phyloP scores from a whole-genome alignment of 2,329 filamentous ascomycete species.

The Calonectria multiphialidica region DNA sequence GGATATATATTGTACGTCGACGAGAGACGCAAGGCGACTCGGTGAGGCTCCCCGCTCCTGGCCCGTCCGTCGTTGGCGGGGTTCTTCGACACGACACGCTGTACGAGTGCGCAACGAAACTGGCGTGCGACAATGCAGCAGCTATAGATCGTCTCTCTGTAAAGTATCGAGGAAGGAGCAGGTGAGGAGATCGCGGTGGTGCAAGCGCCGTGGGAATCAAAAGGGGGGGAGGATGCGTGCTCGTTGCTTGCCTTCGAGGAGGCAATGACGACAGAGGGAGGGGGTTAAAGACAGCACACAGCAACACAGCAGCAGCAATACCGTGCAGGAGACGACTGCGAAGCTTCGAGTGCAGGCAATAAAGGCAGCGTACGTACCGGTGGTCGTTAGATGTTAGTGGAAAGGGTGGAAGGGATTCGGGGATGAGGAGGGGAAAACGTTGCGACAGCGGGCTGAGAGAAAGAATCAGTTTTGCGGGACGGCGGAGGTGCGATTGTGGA shows the following conservation, averaged over 20 bases:
- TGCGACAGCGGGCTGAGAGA: constrained; percentile 39
- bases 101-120: constrained; percentile 25
- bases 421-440: constrained; percentile 33
- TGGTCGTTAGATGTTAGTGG: constrained; percentile 27
- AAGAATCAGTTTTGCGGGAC: constrained; percentile 44
- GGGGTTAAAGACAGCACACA: constrained; percentile 41
- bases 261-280: constrained; percentile 57
- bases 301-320: constrained; percentile 18
- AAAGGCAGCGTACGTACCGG: constrained; percentile 37
- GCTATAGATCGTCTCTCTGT: constrained; percentile 17
- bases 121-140: constrained; percentile 19
- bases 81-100: constrained; percentile 37
- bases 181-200: constrained; percentile 25
- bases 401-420: constrained; percentile 31
- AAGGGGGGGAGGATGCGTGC: constrained; percentile 39
- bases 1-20: constrained; percentile 26
- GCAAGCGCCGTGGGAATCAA: constrained; percentile 28
- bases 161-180: constrained; percentile 27
- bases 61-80: constrained; percentile 43
- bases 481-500: constrained; percentile 34
- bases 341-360: constrained; percentile 9
- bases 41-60: constrained; percentile 47
- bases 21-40: constrained; percentile 36
- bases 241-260: constrained; percentile 34
- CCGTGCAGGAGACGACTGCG: constrained; percentile 14